Conservation (phyloP, 176 grass and related monocot genomes). For the Thinopyrum elongatum region DNA sequence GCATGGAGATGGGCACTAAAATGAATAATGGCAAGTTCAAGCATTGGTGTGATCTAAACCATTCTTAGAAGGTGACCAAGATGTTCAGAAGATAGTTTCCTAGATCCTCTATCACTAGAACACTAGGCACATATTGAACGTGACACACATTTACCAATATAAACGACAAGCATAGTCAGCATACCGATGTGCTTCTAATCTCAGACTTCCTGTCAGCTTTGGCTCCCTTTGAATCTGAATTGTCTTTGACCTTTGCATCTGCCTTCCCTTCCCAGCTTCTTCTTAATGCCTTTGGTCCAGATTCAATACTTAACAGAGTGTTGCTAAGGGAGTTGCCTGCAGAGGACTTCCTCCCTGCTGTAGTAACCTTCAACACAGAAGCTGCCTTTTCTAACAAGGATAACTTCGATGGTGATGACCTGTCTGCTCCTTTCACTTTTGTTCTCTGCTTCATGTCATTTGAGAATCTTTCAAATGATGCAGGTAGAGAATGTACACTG, state of each 20-base stretch:
- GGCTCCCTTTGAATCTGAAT: slow-evolving; percentile 52
- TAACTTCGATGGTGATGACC: slow-evolving; percentile 36
- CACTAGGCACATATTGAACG: slow-evolving; percentile 5
- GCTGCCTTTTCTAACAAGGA: slow-evolving; percentile 68
- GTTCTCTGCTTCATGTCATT: slow-evolving; percentile 70
- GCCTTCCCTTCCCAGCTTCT: slow-evolving; percentile 78
- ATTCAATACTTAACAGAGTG: slow-evolving; percentile 37
- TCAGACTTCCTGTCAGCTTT: slow-evolving; percentile 61
- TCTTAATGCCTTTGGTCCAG: slow-evolving; percentile 63
- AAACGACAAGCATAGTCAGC: slow-evolving; percentile 29
- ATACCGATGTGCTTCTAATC: slow-evolving; percentile 58
- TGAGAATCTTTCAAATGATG: slow-evolving; percentile 75
- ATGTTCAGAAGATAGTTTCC: not conserved
- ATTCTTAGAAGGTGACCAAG: not conserved
- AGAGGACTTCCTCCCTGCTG: slow-evolving; percentile 69
- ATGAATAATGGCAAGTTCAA: not conserved
- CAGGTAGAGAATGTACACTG: slow-evolving; percentile 84
- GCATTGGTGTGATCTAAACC: not conserved
- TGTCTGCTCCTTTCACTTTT: slow-evolving; percentile 56
- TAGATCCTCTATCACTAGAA: not conserved
- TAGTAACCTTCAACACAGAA: slow-evolving; percentile 75
- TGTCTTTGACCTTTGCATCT: slow-evolving; percentile 41
- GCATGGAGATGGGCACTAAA: not conserved
- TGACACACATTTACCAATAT: not conserved
- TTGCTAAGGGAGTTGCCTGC: slow-evolving; percentile 48